phyloP scores from a whole-genome alignment of 805 yeast genomes.

The Wickerhamomyces kurtzmanii region DNA sequence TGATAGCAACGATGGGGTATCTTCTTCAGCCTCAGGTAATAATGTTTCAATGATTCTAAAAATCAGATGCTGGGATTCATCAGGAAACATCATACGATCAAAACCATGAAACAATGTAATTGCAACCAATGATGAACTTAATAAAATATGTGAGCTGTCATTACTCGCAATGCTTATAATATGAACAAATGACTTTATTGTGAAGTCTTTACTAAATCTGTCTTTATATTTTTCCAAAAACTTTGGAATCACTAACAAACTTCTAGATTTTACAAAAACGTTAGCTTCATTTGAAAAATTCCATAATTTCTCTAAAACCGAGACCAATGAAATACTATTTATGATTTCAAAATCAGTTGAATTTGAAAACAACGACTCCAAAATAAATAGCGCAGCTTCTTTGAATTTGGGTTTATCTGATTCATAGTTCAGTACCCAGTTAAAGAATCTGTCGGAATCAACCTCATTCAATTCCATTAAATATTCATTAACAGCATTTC shows the following conservation, averaged over 20 bases:
- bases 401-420: neutral
- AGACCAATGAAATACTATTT: too few relatives aligned
- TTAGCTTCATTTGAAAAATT: slow-evolving; percentile 1
- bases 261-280: slow-evolving; percentile 36
- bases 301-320: neutral
- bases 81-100: slow-evolving; percentile 16
- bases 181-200: slow-evolving; percentile 15
- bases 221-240: slow-evolving; percentile 42
- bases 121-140: slow-evolving; percentile 33
- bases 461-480: slow-evolving; percentile 35
- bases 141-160: slow-evolving; percentile 19
- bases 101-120: slow-evolving; percentile 38
- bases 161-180: slow-evolving; percentile 16
- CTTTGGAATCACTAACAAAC: slow-evolving; percentile 44
- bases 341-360: too few relatives aligned
- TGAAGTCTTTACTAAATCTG: slow-evolving; percentile 20
- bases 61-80: slow-evolving; percentile 11
- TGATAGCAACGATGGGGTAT: slow-evolving; percentile 61
- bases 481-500: slow-evolving; percentile 55
- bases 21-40: slow-evolving; percentile 62
- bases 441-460: slow-evolving; percentile 22
- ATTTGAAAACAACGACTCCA: too few relatives aligned
- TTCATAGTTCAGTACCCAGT: slow-evolving; percentile 1
- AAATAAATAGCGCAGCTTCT: too few relatives aligned
- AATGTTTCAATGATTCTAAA: slow-evolving; percentile 33